These are phyloP conservation scores for Hymenoscyphus fraxineus DNA, from an alignment of 2,329 filamentous ascomycete species.

Conservation along the genomic window DNA sequence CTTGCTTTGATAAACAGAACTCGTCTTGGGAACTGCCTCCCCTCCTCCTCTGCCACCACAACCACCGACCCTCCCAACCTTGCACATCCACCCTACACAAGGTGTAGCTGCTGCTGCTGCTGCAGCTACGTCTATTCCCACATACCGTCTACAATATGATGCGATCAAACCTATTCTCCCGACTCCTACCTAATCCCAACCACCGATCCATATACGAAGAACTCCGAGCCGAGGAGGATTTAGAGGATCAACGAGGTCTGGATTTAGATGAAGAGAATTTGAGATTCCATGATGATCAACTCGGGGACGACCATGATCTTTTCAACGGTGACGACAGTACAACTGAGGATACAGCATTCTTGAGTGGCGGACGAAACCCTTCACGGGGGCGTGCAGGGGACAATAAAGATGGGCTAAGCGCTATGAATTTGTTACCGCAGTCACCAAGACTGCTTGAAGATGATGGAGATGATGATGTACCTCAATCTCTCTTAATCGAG, in stretches of 20 bases:
- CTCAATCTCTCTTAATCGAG: conserved; percentile 60
- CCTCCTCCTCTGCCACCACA: conserved; percentile 1
- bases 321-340: conserved; percentile 34
- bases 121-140: neutral
- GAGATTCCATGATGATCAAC: conserved; percentile 33
- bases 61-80: neutral
- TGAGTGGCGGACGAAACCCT: conserved; percentile 21
- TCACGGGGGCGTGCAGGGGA: conserved; percentile 10
- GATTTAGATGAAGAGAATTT: conserved; percentile 36
- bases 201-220: conserved; percentile 37
- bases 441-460: conserved; percentile 35
- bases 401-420: conserved; percentile 11
- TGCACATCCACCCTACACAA: conserved; percentile 3
- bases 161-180: conserved; percentile 35
- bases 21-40: conserved; percentile 20
- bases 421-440: conserved; percentile 29
- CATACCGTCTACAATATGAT: conserved; percentile 27
- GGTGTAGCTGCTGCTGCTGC: neutral
- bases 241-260: conserved; percentile 34
- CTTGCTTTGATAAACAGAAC: conserved; percentile 18
- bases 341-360: conserved; percentile 33
- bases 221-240: conserved; percentile 33
- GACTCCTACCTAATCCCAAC: conserved; percentile 32
- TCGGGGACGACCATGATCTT: conserved; percentile 28
- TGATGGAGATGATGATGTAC: conserved; percentile 51